A percentile compares a stretch with the other conserved stretches of the same genome.
Evolutionary conservation across 495 filamentous ascomycete genomes (phyloP).

Genomic region (Podospora pseudoanserina): DNA sequence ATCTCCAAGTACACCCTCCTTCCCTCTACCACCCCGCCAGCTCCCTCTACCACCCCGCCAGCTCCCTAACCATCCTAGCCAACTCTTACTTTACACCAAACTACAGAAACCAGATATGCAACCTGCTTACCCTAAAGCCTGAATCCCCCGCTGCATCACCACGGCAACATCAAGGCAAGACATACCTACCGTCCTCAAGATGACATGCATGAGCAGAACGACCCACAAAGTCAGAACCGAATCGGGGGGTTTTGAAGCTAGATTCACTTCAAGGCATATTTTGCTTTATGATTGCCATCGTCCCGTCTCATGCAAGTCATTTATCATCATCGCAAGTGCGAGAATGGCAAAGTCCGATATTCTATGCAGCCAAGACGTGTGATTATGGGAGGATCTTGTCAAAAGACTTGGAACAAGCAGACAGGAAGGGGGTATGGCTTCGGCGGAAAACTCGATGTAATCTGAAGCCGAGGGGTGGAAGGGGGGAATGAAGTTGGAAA

Average conservation of each 20-base stretch:
- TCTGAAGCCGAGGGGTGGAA: too few relatives aligned
- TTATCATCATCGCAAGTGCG: background rate
- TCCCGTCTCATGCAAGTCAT: background rate
- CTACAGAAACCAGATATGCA: background rate
- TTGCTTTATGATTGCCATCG: background rate
- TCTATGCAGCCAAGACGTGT: background rate
- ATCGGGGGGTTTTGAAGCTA: background rate
- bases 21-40: background rate
- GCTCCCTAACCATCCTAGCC: too few relatives aligned
- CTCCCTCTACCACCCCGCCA: background rate
- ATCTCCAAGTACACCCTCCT: background rate
- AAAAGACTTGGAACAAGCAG: too few relatives aligned
- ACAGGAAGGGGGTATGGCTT: too few relatives aligned
- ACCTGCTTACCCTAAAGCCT: background rate
- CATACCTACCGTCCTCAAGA: background rate
- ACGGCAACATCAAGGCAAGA: background rate
- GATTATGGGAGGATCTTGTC: background rate
- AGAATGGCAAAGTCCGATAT: background rate
- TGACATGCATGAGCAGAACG: background rate
- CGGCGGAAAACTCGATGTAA: too few relatives aligned
- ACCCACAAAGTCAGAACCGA: background rate
- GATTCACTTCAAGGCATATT: background rate
- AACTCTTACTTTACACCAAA: background rate
- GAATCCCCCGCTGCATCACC: background rate
- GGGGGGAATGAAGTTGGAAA: too few relatives aligned